Evolutionary conservation across 805 yeast species (phyloP).

Genomic region (Schwanniomyces yamadae): DNA sequence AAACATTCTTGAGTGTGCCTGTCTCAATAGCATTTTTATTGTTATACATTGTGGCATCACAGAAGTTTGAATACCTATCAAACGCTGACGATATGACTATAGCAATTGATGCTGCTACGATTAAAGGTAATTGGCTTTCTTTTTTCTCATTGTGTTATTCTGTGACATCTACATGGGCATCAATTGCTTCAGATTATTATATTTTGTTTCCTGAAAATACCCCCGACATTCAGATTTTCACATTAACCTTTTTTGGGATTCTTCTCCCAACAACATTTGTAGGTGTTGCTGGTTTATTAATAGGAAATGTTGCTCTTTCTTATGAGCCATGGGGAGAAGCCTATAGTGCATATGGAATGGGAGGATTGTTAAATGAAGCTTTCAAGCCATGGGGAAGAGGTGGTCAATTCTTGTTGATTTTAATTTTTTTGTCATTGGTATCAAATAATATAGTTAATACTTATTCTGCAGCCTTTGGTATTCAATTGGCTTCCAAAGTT

Average conservation of each 20-base stretch:
- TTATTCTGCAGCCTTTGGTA: slow-evolving; percentile 78
- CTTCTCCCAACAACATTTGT: slow-evolving; percentile 73
- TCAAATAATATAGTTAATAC: slow-evolving; percentile 81
- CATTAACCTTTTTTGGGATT: slow-evolving; percentile 64
- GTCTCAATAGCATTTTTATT: slow-evolving; percentile 65
- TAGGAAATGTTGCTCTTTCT: slow-evolving; percentile 63
- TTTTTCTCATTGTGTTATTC: slow-evolving; percentile 74
- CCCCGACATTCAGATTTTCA: slow-evolving; percentile 52
- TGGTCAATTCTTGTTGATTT: slow-evolving; percentile 71
- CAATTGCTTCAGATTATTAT: slow-evolving; percentile 82
- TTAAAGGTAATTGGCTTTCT: slow-evolving; percentile 67
- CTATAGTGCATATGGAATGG: slow-evolving; percentile 63
- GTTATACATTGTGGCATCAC: slow-evolving; percentile 61
- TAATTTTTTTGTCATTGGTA: slow-evolving; percentile 70
- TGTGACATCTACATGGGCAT: slow-evolving; percentile 87
- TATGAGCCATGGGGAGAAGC: slow-evolving; percentile 57
- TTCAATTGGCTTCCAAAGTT: slow-evolving; percentile 58
- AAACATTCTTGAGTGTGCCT: slow-evolving; percentile 65
- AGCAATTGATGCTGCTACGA: slow-evolving; percentile 31
- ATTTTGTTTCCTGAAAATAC: slow-evolving; percentile 75
- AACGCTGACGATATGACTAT: slow-evolving; percentile 29
- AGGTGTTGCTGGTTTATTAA: slow-evolving; percentile 67
- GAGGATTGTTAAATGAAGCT: slow-evolving; percentile 68
- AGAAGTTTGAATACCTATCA: slow-evolving; percentile 39
- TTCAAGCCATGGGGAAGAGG: slow-evolving; percentile 73